Evolutionary conservation across 768 basidiomycete genomes (phyloP).

Genomic region (Podaxis rugospora): DNA sequence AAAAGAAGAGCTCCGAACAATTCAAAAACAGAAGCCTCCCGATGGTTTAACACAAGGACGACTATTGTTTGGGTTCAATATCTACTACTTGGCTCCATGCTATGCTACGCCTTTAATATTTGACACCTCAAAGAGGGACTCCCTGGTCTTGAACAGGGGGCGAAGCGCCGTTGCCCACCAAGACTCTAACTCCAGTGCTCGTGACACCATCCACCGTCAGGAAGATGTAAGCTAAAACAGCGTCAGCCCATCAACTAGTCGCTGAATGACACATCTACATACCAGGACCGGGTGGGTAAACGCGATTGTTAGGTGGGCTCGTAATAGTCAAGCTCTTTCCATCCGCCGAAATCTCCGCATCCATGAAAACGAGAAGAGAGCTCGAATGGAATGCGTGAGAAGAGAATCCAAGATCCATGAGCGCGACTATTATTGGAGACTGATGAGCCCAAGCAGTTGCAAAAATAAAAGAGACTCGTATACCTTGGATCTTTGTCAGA

Average conservation of each 20-base stretch:
- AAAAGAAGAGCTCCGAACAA: too few relatives aligned
- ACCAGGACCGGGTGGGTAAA: constrained; percentile 41
- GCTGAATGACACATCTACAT: background rate
- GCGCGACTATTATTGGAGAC: constrained; percentile 22
- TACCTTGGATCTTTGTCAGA: constrained; percentile 28
- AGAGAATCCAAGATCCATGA: constrained; percentile 40
- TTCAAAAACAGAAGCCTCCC: too few relatives aligned
- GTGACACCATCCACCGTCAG: constrained; percentile 17
- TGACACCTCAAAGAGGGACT: constrained; percentile 12
- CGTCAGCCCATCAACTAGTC: background rate
- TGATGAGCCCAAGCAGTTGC: background rate
- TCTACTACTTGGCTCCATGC: background rate
- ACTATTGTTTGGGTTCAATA: background rate
- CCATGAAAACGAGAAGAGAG: constrained; percentile 32
- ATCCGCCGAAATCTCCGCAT: constrained; percentile 26
- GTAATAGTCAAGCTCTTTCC: constrained; percentile 28
- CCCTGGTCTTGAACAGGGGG: constrained; percentile 35
- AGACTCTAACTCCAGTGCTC: constrained; percentile 31
- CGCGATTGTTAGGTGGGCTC: constrained; percentile 30
- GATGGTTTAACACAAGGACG: too few relatives aligned
- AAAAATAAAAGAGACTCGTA: background rate
- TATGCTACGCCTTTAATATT: background rate
- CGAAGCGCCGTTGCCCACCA: constrained; percentile 34
- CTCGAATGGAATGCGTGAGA: constrained; percentile 39
- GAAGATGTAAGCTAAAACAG: background rate